A percentile compares a stretch with the other conserved stretches of the same genome.
Evolutionary conservation across 352 stramenopile genomes (phyloP).

Genomic region (Elongisporangium anandrum): DNA sequence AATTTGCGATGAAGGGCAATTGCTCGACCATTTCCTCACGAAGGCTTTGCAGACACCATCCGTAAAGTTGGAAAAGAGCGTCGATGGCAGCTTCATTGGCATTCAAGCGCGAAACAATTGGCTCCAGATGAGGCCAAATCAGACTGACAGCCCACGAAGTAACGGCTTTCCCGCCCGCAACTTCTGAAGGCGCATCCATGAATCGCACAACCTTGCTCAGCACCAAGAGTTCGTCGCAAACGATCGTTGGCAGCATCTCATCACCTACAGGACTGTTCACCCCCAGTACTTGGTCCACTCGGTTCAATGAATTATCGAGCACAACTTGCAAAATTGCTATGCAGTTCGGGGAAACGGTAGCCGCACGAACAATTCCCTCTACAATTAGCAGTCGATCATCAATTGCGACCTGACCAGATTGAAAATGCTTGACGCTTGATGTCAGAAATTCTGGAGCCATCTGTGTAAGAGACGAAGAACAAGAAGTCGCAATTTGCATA

Average conservation of each 20-base stretch:
- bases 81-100: slow-evolving; percentile 39
- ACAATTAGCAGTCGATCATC: slow-evolving; percentile 58
- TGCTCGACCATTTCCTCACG: slow-evolving; percentile 48
- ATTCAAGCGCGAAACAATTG: slow-evolving; percentile 33
- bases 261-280: slow-evolving; percentile 9
- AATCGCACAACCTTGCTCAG: slow-evolving; percentile 64
- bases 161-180: slow-evolving; percentile 39
- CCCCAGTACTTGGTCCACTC: slow-evolving; percentile 41
- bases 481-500: slow-evolving; percentile 62
- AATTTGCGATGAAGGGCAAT: slow-evolving; percentile 38
- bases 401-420: slow-evolving; percentile 26
- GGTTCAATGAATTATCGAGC: slow-evolving; percentile 38
- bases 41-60: slow-evolving; percentile 68
- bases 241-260: slow-evolving; percentile 11
- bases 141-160: slow-evolving; percentile 43
- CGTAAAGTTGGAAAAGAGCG: slow-evolving; percentile 62
- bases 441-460: slow-evolving; percentile 41
- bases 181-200: slow-evolving; percentile 48
- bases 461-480: slow-evolving; percentile 34
- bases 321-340: slow-evolving; percentile 44
- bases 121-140: slow-evolving; percentile 57
- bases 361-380: slow-evolving; percentile 55
- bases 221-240: slow-evolving; percentile 62
- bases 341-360: slow-evolving; percentile 40
- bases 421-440: slow-evolving; percentile 44